Evolutionary conservation across 2,329 filamentous ascomycete genomes (phyloP).

Genomic region (Dactylellina cionopaga): DNA sequence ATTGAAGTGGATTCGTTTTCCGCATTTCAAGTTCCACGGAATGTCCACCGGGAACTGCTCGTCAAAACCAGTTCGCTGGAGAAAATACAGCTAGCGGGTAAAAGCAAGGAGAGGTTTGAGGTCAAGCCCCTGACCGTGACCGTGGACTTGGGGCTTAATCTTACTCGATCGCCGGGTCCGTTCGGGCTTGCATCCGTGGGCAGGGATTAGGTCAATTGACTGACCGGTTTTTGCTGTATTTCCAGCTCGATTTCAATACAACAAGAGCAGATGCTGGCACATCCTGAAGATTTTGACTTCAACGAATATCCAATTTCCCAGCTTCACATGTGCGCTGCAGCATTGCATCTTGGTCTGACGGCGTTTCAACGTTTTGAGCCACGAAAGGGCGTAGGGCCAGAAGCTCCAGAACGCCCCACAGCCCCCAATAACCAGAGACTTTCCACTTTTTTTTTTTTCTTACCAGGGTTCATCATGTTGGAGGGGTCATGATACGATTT

Average conservation of each 20-base stretch:
- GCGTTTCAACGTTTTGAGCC: conserved; percentile 9
- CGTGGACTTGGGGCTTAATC: conserved; percentile 51
- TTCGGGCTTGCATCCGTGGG: conserved; percentile 51
- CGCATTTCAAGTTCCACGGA: conserved; percentile 9
- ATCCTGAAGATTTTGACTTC: too few species aligned
- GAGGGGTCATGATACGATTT: conserved; percentile 28
- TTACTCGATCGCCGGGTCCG: conserved; percentile 51
- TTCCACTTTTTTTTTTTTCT: conserved; percentile 30
- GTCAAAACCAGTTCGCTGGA: conserved; percentile 39
- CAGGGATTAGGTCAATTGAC: conserved; percentile 33
- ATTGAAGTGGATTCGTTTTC: conserved; percentile 27
- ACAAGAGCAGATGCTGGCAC: conserved; percentile 3
- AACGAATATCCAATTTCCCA: too few species aligned
- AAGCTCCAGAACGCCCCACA: conserved; percentile 1
- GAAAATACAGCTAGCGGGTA: conserved; percentile 28
- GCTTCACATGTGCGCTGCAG: neutral
- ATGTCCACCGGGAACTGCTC: neutral
- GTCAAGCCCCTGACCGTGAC: conserved; percentile 50
- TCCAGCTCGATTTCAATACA: neutral
- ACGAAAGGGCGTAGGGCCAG: conserved; percentile 16
- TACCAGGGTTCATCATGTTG: conserved; percentile 17
- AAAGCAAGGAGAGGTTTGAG: conserved; percentile 35
- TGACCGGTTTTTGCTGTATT: neutral
- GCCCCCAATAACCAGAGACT: neutral
- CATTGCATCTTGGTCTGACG: neutral